Percentiles rank a stretch among this genome's conserved stretches.
phyloP scores from a whole-genome alignment of 768 basidiomycete genomes.

The Rhodosporidiobolus sp. region DNA sequence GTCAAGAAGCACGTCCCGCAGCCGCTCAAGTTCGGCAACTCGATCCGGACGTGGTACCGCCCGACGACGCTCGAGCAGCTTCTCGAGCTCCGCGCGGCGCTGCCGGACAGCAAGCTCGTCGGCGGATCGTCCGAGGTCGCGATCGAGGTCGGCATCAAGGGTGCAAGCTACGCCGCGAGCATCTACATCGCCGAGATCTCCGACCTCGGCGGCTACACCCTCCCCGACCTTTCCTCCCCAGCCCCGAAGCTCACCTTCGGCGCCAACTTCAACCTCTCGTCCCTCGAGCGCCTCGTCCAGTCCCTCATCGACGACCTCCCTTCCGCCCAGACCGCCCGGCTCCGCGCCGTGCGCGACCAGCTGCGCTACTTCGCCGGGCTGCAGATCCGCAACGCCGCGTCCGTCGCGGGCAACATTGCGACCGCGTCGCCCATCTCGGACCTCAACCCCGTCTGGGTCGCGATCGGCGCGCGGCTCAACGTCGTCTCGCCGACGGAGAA shows the following conservation, averaged over 20 bases:
- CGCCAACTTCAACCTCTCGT: conserved; percentile 32
- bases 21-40: conserved; percentile 29
- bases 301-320: conserved; percentile 2
- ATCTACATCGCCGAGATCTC: conserved; percentile 41
- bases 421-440: conserved; percentile 41
- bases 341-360: conserved; percentile 40
- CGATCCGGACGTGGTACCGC: conserved; percentile 39
- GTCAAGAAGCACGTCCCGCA: conserved; percentile 28
- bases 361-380: conserved; percentile 42
- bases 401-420: conserved; percentile 42
- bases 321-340: not conserved
- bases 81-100: conserved; percentile 32
- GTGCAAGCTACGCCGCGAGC: conserved; percentile 36
- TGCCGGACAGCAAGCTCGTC: conserved; percentile 41
- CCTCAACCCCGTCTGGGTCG: conserved; percentile 45
- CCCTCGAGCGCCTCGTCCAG: conserved; percentile 31
- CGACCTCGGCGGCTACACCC: conserved; percentile 18
- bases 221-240: conserved; percentile 9
- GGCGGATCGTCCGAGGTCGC: conserved; percentile 41
- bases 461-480: conserved; percentile 26
- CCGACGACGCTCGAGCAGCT: conserved; percentile 40
- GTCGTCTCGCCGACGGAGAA: conserved; percentile 15
- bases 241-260: conserved; percentile 27
- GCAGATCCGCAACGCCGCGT: conserved; percentile 43
- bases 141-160: conserved; percentile 44